These are phyloP conservation scores for Auricularia sp. DNA, from an alignment of 768 basidiomycete genomes.

Conservation along the genomic window DNA sequence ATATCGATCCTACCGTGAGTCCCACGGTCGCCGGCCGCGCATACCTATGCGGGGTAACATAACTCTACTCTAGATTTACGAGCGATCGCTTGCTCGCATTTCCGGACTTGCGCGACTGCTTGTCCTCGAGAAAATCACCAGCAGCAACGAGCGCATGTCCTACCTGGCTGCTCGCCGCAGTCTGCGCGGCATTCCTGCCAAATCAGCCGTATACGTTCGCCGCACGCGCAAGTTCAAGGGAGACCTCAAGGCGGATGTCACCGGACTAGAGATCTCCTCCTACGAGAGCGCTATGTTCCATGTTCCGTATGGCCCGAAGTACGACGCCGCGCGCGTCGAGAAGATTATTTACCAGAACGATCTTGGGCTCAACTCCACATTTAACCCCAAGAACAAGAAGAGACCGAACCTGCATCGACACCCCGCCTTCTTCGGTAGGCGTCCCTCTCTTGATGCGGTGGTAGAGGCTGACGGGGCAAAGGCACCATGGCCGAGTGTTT, in stretches of 20 bases:
- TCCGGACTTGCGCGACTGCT: slow-evolving; percentile 53
- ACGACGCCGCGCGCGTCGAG: slow-evolving; percentile 45
- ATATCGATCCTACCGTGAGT: slow-evolving; percentile 50
- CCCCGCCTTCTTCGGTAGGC: slow-evolving; percentile 45
- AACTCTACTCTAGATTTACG: slow-evolving; percentile 36
- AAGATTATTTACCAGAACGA: slow-evolving; percentile 11
- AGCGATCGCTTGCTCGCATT: slow-evolving; percentile 45
- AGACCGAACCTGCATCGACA: slow-evolving; percentile 47
- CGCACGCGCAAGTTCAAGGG: slow-evolving; percentile 37
- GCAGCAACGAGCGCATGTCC: slow-evolving; percentile 30
- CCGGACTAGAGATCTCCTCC: slow-evolving; percentile 43
- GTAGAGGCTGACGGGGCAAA: neutral
- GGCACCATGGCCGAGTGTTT: slow-evolving; percentile 40
- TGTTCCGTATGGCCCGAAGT: slow-evolving; percentile 52
- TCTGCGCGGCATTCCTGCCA: slow-evolving; percentile 38
- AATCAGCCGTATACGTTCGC: slow-evolving; percentile 17
- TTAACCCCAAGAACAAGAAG: slow-evolving; percentile 53
- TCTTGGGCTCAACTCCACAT: slow-evolving; percentile 32
- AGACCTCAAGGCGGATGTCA: slow-evolving; percentile 41
- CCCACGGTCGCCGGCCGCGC: neutral
- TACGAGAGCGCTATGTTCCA: slow-evolving; percentile 46
- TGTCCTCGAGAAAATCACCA: slow-evolving; percentile 47
- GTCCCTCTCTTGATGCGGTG: too few species aligned
- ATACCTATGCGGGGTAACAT: neutral
- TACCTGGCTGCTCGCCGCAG: slow-evolving; percentile 40